Percentiles rank a stretch among this genome's conserved stretches.
Conservation (phyloP, 352 stramenopile genomes). For the Aphanomyces astaci region DNA sequence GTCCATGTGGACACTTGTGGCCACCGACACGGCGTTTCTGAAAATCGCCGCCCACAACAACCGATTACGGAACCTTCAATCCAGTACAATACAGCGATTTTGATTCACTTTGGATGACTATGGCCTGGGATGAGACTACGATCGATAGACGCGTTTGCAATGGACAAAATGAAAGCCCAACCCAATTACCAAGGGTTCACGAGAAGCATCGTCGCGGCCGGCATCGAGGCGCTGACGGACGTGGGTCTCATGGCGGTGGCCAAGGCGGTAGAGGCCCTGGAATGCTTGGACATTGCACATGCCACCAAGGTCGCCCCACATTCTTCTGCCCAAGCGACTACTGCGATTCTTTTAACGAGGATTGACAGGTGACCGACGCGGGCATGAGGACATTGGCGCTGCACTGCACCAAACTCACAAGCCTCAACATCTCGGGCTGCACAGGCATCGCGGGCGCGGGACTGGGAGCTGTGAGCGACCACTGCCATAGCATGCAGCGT, state of each 20-base stretch:
- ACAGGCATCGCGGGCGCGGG: slow-evolving; percentile 43
- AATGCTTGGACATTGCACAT: slow-evolving; percentile 46
- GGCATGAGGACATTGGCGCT: slow-evolving; percentile 43
- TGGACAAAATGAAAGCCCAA: not conserved
- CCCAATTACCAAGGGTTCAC: not conserved
- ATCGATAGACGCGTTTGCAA: too few relatives aligned
- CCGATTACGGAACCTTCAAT: slow-evolving; percentile 30
- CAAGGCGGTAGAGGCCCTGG: slow-evolving; percentile 38
- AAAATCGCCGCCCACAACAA: slow-evolving; percentile 58
- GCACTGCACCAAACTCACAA: slow-evolving; percentile 38
- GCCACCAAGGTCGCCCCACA: too few relatives aligned
- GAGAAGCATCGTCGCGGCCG: slow-evolving; percentile 43
- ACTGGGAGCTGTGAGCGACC: slow-evolving; percentile 53
- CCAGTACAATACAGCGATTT: not conserved
- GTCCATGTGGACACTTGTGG: slow-evolving; percentile 58
- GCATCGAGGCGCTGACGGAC: slow-evolving; percentile 60
- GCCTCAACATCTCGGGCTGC: slow-evolving; percentile 48
- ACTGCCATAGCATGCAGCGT: slow-evolving; percentile 32
- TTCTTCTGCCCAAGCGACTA: too few relatives aligned
- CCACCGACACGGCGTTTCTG: slow-evolving; percentile 50
- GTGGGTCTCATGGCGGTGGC: slow-evolving; percentile 43
- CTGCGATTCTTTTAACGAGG: too few relatives aligned
- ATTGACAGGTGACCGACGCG: slow-evolving; percentile 50
- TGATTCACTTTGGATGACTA: too few relatives aligned
- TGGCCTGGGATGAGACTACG: too few relatives aligned